These are phyloP conservation scores for Oemleria cerasiformis DNA, from an alignment of 306 rosid genomes.

Conservation along the genomic window DNA sequence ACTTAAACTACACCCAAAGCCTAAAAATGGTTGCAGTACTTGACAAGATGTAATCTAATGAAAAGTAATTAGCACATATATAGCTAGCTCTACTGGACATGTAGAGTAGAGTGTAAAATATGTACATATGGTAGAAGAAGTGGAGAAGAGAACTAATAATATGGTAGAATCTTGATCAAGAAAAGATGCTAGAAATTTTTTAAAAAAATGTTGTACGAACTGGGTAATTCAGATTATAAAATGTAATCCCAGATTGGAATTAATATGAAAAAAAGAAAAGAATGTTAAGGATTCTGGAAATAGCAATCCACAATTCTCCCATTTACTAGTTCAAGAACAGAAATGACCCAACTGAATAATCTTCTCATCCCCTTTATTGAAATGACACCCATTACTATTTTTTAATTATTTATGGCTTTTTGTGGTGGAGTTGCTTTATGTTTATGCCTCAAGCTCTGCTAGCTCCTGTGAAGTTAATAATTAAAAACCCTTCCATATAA, in stretches of 20 bases:
- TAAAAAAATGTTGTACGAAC: neutral
- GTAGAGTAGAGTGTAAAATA: neutral
- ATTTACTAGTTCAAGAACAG: conserved; percentile 19
- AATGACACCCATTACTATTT: conserved; percentile 41
- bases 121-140: neutral
- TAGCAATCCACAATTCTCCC: conserved; percentile 19
- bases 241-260: neutral
- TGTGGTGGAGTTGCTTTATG: conserved; percentile 47
- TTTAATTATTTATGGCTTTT: neutral
- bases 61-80: neutral
- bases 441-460: conserved; percentile 36
- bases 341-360: conserved; percentile 21
- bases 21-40: neutral
- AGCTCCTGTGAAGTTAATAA: too few species aligned
- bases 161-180: neutral
- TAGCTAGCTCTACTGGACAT: neutral
- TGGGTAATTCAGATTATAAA: neutral
- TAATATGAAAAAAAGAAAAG: neutral
- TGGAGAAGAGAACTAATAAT: conserved; percentile 1
- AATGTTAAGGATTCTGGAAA: conserved; percentile 10
- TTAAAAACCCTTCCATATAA: conserved; percentile 10
- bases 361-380: conserved; percentile 28
- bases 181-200: conserved; percentile 19
- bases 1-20: neutral
- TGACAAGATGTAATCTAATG: neutral